Evolutionary conservation across 176 grass and related monocot species (phyloP).

Genomic region (Secale cereale): DNA sequence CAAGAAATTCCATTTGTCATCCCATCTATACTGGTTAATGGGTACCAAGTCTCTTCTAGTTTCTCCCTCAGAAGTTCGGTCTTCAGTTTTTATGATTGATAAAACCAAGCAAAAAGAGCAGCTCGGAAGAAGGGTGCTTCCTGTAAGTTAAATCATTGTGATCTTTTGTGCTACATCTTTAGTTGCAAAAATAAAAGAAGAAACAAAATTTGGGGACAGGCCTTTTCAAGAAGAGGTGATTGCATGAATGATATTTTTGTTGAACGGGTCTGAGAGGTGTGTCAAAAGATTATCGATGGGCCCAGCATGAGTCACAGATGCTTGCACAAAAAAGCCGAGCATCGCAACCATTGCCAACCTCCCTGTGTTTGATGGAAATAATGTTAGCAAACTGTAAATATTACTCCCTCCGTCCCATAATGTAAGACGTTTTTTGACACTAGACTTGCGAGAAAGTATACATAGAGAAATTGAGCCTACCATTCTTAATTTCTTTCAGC

Average conservation of each 20-base stretch:
- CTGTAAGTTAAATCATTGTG: neutral
- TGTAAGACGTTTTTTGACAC: no score
- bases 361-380: conserved; percentile 41
- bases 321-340: conserved; percentile 83
- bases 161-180: neutral
- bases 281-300: conserved; percentile 77
- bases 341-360: conserved; percentile 87
- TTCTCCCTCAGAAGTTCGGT: neutral
- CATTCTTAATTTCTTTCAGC: conserved; percentile 98
- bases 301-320: conserved; percentile 62
- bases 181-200: neutral
- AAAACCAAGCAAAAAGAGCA: neutral
- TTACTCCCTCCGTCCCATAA: no score
- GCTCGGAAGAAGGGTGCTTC: neutral
- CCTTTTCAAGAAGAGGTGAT: conserved; percentile 29
- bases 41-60: neutral
- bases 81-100: neutral
- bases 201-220: neutral
- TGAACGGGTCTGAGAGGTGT: conserved; percentile 84
- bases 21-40: neutral
- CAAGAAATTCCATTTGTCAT: neutral
- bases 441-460: neutral
- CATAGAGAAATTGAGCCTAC: conserved; percentile 23
- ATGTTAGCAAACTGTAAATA: neutral
- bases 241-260: conserved; percentile 66